phyloP scores from a whole-genome alignment of 495 filamentous ascomycete genomes.

The Tuber calosporum region DNA sequence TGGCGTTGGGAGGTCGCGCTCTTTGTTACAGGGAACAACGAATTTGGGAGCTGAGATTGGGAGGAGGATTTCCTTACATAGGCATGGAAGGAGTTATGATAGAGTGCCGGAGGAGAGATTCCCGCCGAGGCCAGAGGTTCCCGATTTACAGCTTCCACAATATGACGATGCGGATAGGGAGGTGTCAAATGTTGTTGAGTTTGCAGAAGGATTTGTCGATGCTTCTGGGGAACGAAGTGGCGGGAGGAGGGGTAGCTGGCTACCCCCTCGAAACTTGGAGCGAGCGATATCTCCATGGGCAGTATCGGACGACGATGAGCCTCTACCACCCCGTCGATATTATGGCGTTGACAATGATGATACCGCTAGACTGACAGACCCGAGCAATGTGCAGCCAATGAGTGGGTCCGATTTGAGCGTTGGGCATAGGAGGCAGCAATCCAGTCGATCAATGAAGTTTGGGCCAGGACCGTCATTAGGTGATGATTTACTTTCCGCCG shows the following conservation, averaged over 20 bases:
- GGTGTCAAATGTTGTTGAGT: slow-evolving; percentile 28
- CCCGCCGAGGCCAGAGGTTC: slow-evolving; percentile 22
- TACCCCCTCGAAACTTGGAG: slow-evolving; percentile 33
- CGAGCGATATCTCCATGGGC: slow-evolving; percentile 32
- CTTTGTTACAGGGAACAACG: slow-evolving; percentile 40
- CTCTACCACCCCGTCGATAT: slow-evolving; percentile 43
- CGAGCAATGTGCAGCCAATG: slow-evolving; percentile 58
- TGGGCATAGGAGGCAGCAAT: slow-evolving; percentile 37
- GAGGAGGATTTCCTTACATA: slow-evolving; percentile 42
- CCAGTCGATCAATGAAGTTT: slow-evolving; percentile 32
- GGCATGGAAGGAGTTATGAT: slow-evolving; percentile 36
- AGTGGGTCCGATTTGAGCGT: slow-evolving; percentile 46
- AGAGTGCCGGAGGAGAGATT: slow-evolving; percentile 29
- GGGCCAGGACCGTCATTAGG: slow-evolving; percentile 51
- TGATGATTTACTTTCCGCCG: slow-evolving; percentile 55
- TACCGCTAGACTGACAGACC: slow-evolving; percentile 58
- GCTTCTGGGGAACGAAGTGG: slow-evolving; percentile 25
- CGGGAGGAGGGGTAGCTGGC: slow-evolving; percentile 42
- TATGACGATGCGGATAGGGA: slow-evolving; percentile 23
- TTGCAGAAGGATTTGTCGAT: slow-evolving; percentile 30
- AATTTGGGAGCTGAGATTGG: slow-evolving; percentile 42
- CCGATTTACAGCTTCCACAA: slow-evolving; percentile 32
- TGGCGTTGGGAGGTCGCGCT: slow-evolving; percentile 31
- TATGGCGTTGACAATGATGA: slow-evolving; percentile 52
- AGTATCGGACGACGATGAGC: slow-evolving; percentile 36